Evolutionary conservation across 2,329 filamentous ascomycete species (phyloP), one percentile per base, ranked within the genome.

Genomic region (Monosporascus sp.): DNA sequence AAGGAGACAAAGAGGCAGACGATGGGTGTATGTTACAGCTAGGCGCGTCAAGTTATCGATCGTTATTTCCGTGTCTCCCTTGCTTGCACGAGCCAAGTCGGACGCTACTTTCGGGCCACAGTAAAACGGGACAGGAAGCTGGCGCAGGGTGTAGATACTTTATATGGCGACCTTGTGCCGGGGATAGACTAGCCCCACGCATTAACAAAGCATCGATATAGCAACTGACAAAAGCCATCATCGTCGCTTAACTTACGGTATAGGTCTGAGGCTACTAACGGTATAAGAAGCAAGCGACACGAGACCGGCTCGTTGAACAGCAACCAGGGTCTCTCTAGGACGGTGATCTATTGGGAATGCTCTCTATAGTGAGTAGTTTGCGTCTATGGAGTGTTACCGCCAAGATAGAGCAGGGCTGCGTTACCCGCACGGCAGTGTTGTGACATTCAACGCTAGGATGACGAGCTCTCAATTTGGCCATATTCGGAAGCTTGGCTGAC

Each of bases 371-470:
- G 37, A 7, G 7, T 19, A 17, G 5, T 17, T 40, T 17, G 37
- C 9, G 37, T 40, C 11, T 34, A 34, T 14, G 11, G 31, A 14
- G 31, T 34, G 11, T 14, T 34, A 5, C 31, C 11, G 31, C 31
- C 31, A 34, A 14, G 31, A 34, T 34, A 14, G 31, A 34, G 11
- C 14, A 34, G 37, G 37, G 17, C 16, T 46, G 17, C 8, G 22
- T 22, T 46, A 17, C 16, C 43, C 24, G 49, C 31, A 47, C 20
- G 49, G 27, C 26, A 24, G 27, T 48, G 40, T 54, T 52, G 54
- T 56, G 54, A 53, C 58, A 60, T 60, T 37, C 36, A 34, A 50
- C 50, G 53, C 59, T 59, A 59, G 49, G 49, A 61, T 61, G 54
- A 52, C 59, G 59, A 60, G 58, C 53, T 57, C 51, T 44, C 46